Conservation (phyloP, 192 early-diverging fungal genomes). For the Jimgerdemannia flammicorona region DNA sequence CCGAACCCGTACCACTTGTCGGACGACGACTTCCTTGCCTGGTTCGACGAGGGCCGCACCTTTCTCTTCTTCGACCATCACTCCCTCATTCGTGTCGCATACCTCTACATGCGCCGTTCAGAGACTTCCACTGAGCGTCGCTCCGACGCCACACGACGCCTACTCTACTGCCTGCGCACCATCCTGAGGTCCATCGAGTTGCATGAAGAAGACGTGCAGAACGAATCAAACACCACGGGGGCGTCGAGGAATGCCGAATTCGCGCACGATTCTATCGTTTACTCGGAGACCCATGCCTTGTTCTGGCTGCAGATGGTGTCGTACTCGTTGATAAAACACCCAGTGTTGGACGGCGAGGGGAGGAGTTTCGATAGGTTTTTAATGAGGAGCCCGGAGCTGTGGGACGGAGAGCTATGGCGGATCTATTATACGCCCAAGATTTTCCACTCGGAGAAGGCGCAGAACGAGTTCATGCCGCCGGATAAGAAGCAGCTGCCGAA, state of each 20-base stretch:
- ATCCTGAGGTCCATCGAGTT: slow-evolving; percentile 15
- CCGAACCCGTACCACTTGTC: slow-evolving; percentile 21
- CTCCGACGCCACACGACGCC: slow-evolving; percentile 2
- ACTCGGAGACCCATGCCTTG: slow-evolving; percentile 29
- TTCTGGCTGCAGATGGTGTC: slow-evolving; percentile 36
- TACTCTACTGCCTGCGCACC: slow-evolving; percentile 8
- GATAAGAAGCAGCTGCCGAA: slow-evolving; percentile 30
- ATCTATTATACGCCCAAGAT: slow-evolving; percentile 22
- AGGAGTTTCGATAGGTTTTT: slow-evolving; percentile 22
- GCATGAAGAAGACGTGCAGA: slow-evolving; percentile 15
- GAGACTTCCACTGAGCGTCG: slow-evolving; percentile 9
- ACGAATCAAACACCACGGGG: not conserved
- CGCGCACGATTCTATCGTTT: slow-evolving; percentile 16
- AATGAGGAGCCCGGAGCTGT: slow-evolving; percentile 13
- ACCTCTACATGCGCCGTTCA: slow-evolving; percentile 9
- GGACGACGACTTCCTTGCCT: slow-evolving; percentile 19
- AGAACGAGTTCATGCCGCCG: slow-evolving; percentile 22
- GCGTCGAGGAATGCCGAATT: slow-evolving; percentile 3
- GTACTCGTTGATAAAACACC: slow-evolving; percentile 17
- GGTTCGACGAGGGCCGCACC: slow-evolving; percentile 10
- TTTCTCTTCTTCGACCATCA: slow-evolving; percentile 29
- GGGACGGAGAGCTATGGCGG: slow-evolving; percentile 24
- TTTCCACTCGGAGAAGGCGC: slow-evolving; percentile 15
- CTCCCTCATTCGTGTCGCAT: slow-evolving; percentile 16
- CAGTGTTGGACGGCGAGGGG: slow-evolving; percentile 24